These are phyloP conservation scores for Xylariaceae sp. DNA, from an alignment of 2,329 filamentous ascomycete genomes.

Conservation along the genomic window DNA sequence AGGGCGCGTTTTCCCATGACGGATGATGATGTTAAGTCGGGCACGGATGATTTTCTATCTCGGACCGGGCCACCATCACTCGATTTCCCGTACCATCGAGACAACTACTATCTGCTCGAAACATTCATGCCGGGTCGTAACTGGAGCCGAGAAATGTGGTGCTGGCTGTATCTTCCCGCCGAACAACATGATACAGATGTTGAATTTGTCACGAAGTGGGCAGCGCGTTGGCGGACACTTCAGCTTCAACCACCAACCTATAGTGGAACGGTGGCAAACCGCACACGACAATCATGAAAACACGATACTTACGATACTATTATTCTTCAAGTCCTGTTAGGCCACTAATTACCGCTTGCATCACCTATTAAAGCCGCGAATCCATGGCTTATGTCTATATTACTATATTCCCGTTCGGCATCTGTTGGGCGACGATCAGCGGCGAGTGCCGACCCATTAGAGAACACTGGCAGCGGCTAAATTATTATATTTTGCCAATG, in stretches of 20 bases:
- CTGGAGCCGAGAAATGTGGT: conserved; percentile 41
- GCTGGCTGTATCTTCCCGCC: conserved; percentile 45
- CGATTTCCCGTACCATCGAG: conserved; percentile 50
- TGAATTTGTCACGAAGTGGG: conserved; percentile 28
- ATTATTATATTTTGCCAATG: no score
- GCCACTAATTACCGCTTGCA: no score
- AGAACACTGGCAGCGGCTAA: no score
- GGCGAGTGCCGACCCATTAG: no score
- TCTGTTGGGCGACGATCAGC: no score
- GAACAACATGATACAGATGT: conserved; percentile 38
- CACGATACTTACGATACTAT: no score
- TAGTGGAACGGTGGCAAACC: background rate
- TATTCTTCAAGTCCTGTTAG: no score
- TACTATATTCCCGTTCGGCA: no score
- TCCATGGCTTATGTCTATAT: no score
- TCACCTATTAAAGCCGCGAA: no score
- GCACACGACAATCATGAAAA: background rate
- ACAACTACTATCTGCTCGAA: conserved; percentile 55
- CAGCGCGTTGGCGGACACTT: conserved; percentile 14
- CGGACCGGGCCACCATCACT: conserved; percentile 45
- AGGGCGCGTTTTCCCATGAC: conserved; percentile 42
- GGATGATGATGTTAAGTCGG: conserved; percentile 38
- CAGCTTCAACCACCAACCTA: background rate
- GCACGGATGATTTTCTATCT: conserved; percentile 46
- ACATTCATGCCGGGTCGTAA: conserved; percentile 51